phyloP scores from a whole-genome alignment of 2,329 filamentous ascomycete species.

The Peltaster fructicola region DNA sequence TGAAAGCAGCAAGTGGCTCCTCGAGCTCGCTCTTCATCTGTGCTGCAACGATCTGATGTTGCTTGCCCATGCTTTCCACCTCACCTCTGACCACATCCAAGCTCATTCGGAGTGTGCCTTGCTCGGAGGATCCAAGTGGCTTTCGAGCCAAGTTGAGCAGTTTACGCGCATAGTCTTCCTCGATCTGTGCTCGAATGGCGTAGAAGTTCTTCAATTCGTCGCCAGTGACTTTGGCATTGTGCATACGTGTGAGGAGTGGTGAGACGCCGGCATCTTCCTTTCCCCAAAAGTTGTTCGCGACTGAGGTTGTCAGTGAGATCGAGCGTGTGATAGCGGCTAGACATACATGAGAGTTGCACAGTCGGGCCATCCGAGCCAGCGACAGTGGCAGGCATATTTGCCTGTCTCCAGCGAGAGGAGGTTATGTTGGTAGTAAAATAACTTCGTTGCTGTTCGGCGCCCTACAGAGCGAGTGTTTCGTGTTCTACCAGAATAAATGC shows the following conservation, averaged over 20 bases:
- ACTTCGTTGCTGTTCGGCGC: neutral
- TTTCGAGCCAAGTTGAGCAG: conserved; percentile 74
- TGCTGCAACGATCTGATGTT: conserved; percentile 71
- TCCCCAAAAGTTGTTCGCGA: conserved; percentile 99
- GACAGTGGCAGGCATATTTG: conserved; percentile 15
- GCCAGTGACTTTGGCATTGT: conserved; percentile 79
- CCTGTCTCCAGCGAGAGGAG: neutral
- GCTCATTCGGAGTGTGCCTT: conserved; percentile 64
- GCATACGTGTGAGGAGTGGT: conserved; percentile 86
- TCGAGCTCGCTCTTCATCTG: conserved; percentile 97
- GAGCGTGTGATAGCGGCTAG: neutral
- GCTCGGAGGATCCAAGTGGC: conserved; percentile 71
- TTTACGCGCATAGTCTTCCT: conserved; percentile 91
- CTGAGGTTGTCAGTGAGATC: conserved; percentile 30
- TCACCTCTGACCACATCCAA: conserved; percentile 78
- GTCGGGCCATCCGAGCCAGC: conserved; percentile 17
- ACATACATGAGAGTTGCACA: conserved; percentile 21
- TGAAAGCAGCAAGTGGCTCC: conserved; percentile 79
- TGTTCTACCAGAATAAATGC: too few relatives aligned
- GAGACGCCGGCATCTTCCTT: conserved; percentile 93
- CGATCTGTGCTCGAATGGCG: conserved; percentile 72
- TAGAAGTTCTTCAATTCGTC: conserved; percentile 93
- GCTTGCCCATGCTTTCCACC: conserved; percentile 83
- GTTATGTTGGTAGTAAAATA: neutral
- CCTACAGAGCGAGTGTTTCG: too few relatives aligned